Conservation (phyloP, 768 basidiomycete genomes). For the Naganishia kalamii region DNA sequence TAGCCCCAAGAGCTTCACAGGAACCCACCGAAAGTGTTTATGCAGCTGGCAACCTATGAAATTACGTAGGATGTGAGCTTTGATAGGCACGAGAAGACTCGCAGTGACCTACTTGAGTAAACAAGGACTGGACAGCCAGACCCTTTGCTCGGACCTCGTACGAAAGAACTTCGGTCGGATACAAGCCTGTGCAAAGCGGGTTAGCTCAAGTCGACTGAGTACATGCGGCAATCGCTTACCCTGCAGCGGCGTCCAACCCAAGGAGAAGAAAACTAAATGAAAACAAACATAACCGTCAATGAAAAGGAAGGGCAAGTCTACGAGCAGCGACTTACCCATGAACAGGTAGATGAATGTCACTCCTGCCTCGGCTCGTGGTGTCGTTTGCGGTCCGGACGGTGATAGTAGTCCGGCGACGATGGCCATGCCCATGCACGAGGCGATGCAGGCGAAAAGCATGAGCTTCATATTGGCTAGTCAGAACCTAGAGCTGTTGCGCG, state of each 20-base stretch:
- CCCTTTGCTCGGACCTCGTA: slow-evolving; percentile 54
- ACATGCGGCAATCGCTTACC: slow-evolving; percentile 30
- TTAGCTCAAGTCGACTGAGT: neutral
- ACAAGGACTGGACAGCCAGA: slow-evolving; percentile 53
- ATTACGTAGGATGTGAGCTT: too few species aligned
- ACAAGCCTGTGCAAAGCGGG: slow-evolving; percentile 37
- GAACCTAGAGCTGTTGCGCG: neutral
- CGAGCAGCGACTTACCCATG: slow-evolving; percentile 24
- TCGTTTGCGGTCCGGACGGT: slow-evolving; percentile 41
- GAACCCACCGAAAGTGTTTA: slow-evolving; percentile 57
- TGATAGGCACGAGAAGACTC: too few species aligned
- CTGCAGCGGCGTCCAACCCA: slow-evolving; percentile 59
- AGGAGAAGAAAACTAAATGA: slow-evolving; percentile 52
- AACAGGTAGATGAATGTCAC: slow-evolving; percentile 51
- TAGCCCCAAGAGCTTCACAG: neutral
- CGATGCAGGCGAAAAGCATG: slow-evolving; percentile 49
- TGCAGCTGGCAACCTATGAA: too few species aligned
- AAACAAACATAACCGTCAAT: slow-evolving; percentile 29
- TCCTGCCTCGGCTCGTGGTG: slow-evolving; percentile 52
- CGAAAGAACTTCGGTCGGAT: slow-evolving; percentile 54
- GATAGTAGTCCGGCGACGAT: slow-evolving; percentile 54
- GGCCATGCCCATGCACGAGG: slow-evolving; percentile 49
- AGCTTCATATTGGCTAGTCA: slow-evolving; percentile 29
- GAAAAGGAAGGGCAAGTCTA: neutral
- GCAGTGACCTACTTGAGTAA: slow-evolving; percentile 49